Evolutionary conservation across 2,329 filamentous ascomycete species (phyloP), one percentile per base, ranked within the genome.

Genomic region (Cytospora paraplurivora): DNA sequence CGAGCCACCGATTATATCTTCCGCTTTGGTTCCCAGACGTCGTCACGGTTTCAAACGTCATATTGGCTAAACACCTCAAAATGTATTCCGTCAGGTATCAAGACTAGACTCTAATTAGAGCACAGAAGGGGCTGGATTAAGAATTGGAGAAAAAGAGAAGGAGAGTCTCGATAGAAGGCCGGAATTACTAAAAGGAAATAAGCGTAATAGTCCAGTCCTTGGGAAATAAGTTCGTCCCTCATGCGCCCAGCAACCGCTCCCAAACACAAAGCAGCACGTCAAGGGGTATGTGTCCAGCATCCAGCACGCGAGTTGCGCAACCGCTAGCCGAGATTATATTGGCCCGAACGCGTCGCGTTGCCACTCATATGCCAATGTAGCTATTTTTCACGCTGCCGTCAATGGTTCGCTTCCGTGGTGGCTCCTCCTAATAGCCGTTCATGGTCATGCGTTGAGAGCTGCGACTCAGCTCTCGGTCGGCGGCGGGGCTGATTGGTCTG

Each of bases 391-490:
- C 59, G 50, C 63, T 65, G 56, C 65, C 65, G 44, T 67, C 62
- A 59, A 67, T 65, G 56, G 59, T 65, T 50, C 62, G 62, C 55
- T 62, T 65, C 56, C 62, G 54, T 27, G 59, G 53, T 10, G 62
- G 62, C 64, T 66, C 64, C 32, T 62, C 71, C 77, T 93, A 97
- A 84, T 98, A 97, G 78, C 95, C 95, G 81, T 98, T 99, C 93
- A 98, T 96, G 70, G 93, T 96, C 88, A 95, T 92, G 77, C 95
- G 88, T 84, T 98, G 93, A 71, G 93, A 97, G 85, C 90, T 93
- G 78, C 94, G 88, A 90, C 94, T 98, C 73, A 99, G 81, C 81
- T 99, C 95, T 70, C 95, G 88, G 70, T 99, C 95, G 63, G 95
- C 94, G 66, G 93, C 86, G 66, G 95, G 95, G 76, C 92, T 96